Base-by-base conservation (phyloP, 768 basidiomycete genomes). In the Filobasidium wieringae region DNA sequence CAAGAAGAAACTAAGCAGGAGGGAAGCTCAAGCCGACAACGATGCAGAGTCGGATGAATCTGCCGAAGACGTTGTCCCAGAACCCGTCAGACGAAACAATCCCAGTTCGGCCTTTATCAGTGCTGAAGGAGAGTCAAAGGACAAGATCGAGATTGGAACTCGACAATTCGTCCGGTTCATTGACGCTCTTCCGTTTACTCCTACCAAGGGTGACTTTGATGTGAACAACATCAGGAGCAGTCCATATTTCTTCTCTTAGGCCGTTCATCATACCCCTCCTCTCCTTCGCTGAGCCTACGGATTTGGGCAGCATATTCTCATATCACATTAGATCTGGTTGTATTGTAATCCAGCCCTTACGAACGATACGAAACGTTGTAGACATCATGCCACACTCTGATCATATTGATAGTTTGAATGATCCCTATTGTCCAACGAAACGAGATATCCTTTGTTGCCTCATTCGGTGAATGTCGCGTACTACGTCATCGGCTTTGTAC, bases 181-280 rank as follows among this genome's bases (percentile, higher is more conserved):
- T 31, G 84, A 87, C 64, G 63, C 92, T 64, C 72, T 96, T 19
- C 91, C 91, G 0, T 84, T 83, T 0, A 72, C 90, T 22, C 93
- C 93, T 0, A 70, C 81, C 73, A 88, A 87, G 76, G 93, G 93
- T 55, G 77, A 78, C 57, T 95, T 97, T 71, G 80, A 87, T 63
- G 88, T 97, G 61, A 78, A 81, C 66, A 78, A 78, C 60, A 91
- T 96, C 75, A 85, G 85, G 71, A 74, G 82, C 57, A 88, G 86
- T 40, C 78, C 79, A 34, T 97, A 96, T 75, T 97, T 97, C 80
- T 97, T 96, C 80, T 92, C 91, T 40, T 95, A 80, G 49, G 31
- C 22, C 14, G 7, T 2, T 24, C 22, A 7, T 5, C 14, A 47
- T 14, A 47, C 24, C 24, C 14, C 19, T 47, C 24, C 14, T 17